Evolutionary conservation across 306 rosid genomes (phyloP).

Genomic region (Cicer arietinum): DNA sequence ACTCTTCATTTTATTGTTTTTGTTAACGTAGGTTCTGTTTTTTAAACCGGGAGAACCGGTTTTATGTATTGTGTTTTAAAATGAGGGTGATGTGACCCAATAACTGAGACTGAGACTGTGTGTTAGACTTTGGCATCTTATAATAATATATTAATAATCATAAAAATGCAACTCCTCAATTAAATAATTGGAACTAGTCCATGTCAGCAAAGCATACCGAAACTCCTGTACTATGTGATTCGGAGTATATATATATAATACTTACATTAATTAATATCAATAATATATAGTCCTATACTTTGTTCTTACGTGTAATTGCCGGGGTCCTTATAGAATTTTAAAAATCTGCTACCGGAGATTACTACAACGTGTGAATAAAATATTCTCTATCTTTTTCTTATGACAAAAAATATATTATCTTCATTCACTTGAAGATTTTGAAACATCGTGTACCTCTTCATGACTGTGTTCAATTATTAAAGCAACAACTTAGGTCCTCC

Average conservation of each 20-base stretch:
- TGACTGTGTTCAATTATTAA: constrained; percentile 40
- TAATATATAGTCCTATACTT: background rate
- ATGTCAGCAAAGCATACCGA: constrained; percentile 43
- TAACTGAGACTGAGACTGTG: no score
- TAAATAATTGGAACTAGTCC: constrained; percentile 32
- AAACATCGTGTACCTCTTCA: constrained; percentile 21
- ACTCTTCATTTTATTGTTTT: no score
- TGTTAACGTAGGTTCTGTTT: no score
- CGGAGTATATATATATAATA: constrained; percentile 13
- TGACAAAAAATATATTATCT: constrained; percentile 34
- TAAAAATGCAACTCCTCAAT: no score
- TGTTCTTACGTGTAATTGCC: constrained; percentile 25
- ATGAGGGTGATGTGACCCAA: no score
- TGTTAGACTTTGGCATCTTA: no score
- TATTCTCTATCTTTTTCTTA: background rate
- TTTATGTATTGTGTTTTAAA: no score
- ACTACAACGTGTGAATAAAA: background rate
- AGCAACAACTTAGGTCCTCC: constrained; percentile 9
- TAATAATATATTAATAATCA: no score
- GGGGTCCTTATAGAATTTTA: background rate
- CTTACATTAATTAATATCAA: background rate
- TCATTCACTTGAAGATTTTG: constrained; percentile 31
- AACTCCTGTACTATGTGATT: constrained; percentile 37
- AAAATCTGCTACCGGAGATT: constrained; percentile 15
- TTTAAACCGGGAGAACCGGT: no score